phyloP scores from a whole-genome alignment of 2,329 filamentous ascomycete genomes.

The Exophiala sp. region DNA sequence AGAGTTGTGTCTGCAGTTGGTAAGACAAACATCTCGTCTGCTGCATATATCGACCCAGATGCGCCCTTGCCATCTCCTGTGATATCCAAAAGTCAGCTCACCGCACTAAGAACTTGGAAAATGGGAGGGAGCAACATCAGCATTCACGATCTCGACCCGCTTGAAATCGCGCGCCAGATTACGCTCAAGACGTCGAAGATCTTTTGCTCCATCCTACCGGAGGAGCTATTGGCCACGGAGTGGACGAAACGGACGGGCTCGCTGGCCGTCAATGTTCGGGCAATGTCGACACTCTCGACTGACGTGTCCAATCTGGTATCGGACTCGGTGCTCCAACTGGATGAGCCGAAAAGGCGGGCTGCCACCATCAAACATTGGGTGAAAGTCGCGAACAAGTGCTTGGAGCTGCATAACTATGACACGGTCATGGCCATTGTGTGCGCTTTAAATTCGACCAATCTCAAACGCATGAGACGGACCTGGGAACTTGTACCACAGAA shows the following conservation, averaged over 20 bases:
- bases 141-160: slow-evolving; percentile 82
- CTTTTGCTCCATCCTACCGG: slow-evolving; percentile 85
- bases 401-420: slow-evolving; percentile 92
- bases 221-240: slow-evolving; percentile 84
- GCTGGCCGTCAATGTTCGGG: slow-evolving; percentile 80
- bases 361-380: slow-evolving; percentile 95
- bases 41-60: slow-evolving; percentile 64
- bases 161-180: slow-evolving; percentile 86
- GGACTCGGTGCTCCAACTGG: slow-evolving; percentile 79
- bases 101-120: slow-evolving; percentile 67
- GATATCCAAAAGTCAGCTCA: slow-evolving; percentile 70
- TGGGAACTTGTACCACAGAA: slow-evolving; percentile 85
- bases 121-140: slow-evolving; percentile 62
- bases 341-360: slow-evolving; percentile 90
- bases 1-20: slow-evolving; percentile 78
- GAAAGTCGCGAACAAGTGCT: slow-evolving; percentile 80
- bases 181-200: slow-evolving; percentile 87
- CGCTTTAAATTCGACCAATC: slow-evolving; percentile 84
- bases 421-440: slow-evolving; percentile 96
- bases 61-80: slow-evolving; percentile 63
- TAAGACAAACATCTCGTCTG: slow-evolving; percentile 73
- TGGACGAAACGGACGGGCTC: slow-evolving; percentile 85
- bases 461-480: slow-evolving; percentile 78
- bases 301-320: slow-evolving; percentile 88
- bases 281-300: slow-evolving; percentile 87